These are phyloP conservation scores for Cyclotella atomus DNA, from an alignment of 108 stramenopile genomes.

Conservation along the genomic window DNA sequence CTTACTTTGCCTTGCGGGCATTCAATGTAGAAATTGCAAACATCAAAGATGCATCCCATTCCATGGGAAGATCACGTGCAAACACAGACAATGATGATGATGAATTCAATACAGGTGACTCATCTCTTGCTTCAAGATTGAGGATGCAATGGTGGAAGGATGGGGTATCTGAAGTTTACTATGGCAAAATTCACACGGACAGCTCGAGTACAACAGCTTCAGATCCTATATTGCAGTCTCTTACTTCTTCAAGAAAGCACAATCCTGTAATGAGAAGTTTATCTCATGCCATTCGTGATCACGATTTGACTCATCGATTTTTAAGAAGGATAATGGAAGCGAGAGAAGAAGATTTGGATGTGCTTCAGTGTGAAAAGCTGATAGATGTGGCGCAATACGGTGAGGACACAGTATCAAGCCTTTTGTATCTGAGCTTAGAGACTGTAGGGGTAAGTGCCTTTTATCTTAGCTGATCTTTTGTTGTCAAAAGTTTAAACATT, in stretches of 20 bases:
- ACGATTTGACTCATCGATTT: slow-evolving; percentile 69
- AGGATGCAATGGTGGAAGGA: slow-evolving; percentile 85
- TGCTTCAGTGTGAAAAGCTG: slow-evolving; percentile 56
- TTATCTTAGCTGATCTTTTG: background rate
- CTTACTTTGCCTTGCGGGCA: slow-evolving; percentile 78
- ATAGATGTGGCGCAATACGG: slow-evolving; percentile 71
- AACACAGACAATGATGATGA: background rate
- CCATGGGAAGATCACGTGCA: slow-evolving; percentile 22
- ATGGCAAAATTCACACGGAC: slow-evolving; percentile 7
- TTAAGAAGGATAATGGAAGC: slow-evolving; percentile 75
- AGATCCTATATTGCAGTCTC: slow-evolving; percentile 17
- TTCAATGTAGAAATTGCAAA: slow-evolving; percentile 84
- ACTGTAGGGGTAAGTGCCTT: slow-evolving; percentile 35
- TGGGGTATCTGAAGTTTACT: slow-evolving; percentile 64
- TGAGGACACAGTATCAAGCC: slow-evolving; percentile 69
- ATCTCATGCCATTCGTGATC: slow-evolving; percentile 54
- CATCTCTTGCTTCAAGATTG: slow-evolving; percentile 59
- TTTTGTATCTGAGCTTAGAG: slow-evolving; percentile 77
- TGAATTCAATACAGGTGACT: background rate
- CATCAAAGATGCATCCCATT: slow-evolving; percentile 63
- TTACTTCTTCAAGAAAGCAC: slow-evolving; percentile 51
- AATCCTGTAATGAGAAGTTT: slow-evolving; percentile 76
- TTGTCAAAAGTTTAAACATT: background rate
- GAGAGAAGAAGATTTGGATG: slow-evolving; percentile 67
- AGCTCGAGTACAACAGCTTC: background rate